A percentile compares a stretch with the other conserved stretches of the same genome.
These are phyloP conservation scores for Cnidoscolus chayamansa DNA, from an alignment of 441 rosid genomes.

Conservation along the genomic window DNA sequence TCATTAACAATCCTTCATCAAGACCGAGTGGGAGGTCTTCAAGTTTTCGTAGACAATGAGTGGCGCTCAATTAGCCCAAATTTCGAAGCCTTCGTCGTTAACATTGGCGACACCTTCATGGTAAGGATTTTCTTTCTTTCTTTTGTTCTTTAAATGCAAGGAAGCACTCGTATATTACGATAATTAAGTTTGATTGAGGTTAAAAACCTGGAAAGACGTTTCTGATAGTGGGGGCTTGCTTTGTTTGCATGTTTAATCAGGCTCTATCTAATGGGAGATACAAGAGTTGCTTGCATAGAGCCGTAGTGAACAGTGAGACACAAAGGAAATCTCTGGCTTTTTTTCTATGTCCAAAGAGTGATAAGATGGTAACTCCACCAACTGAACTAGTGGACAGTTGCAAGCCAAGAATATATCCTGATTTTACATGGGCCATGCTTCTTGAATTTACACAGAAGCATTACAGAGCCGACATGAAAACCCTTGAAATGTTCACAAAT, in stretches of 20 bases:
- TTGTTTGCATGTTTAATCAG: conserved; percentile 27
- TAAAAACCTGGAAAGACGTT: too few species aligned
- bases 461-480: conserved; percentile 95
- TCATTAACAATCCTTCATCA: conserved; percentile 97
- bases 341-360: conserved; percentile 80
- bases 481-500: conserved; percentile 65
- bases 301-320: conserved; percentile 75
- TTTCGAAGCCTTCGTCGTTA: conserved; percentile 74
- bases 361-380: conserved; percentile 76
- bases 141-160: too few species aligned
- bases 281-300: conserved; percentile 94
- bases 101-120: conserved; percentile 98
- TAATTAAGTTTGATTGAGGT: too few species aligned
- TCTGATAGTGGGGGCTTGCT: too few species aligned
- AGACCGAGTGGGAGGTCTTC: conserved; percentile 88
- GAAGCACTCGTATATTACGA: too few species aligned
- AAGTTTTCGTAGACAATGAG: conserved; percentile 74
- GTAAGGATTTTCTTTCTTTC: conserved; percentile 34
- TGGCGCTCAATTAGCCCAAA: conserved; percentile 85
- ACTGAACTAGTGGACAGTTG: conserved; percentile 45
- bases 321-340: conserved; percentile 90
- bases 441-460: conserved; percentile 93
- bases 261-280: conserved; percentile 81
- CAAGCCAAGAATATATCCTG: conserved; percentile 64
- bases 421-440: conserved; percentile 88